Percentiles rank a stretch among this genome's conserved stretches.
Conservation (phyloP, 257 asterid genomes). For the Ilex aquifolium region DNA sequence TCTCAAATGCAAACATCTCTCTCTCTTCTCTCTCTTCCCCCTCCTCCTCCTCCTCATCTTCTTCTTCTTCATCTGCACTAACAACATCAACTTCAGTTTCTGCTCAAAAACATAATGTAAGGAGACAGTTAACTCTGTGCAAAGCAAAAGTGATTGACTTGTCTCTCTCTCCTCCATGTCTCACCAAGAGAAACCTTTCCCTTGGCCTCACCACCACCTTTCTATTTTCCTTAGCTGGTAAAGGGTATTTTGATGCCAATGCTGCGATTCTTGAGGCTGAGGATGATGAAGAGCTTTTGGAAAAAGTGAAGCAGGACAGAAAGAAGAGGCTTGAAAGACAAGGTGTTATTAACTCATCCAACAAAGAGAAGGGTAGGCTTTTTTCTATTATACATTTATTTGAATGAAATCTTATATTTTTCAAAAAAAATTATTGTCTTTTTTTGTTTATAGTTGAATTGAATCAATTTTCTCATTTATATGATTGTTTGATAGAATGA, state of each 20-base stretch:
- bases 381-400: not conserved
- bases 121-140: constrained; percentile 33
- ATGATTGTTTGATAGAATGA: too few relatives aligned
- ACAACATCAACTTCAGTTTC: constrained; percentile 4
- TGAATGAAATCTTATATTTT: too few relatives aligned
- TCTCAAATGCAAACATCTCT: constrained; percentile 49
- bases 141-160: constrained; percentile 28
- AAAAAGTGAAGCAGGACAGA: constrained; percentile 76
- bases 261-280: constrained; percentile 93
- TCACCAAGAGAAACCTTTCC: constrained; percentile 45
- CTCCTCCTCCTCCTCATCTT: constrained; percentile 24
- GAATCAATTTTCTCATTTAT: not conserved
- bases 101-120: constrained; percentile 11
- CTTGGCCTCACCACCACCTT: constrained; percentile 37
- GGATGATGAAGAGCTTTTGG: constrained; percentile 78
- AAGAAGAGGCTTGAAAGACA: constrained; percentile 85
- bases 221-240: constrained; percentile 28
- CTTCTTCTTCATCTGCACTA: not conserved
- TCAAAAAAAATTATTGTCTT: too few relatives aligned
- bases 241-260: constrained; percentile 33
- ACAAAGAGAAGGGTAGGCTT: constrained; percentile 61
- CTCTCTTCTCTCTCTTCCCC: constrained; percentile 31
- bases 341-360: constrained; percentile 47
- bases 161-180: constrained; percentile 10
- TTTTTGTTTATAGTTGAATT: not conserved